Evolutionary conservation across 1,284 basidiomycete species (phyloP), one percentile per base, ranked within the genome.

Genomic region (Cryptococcus sp.): DNA sequence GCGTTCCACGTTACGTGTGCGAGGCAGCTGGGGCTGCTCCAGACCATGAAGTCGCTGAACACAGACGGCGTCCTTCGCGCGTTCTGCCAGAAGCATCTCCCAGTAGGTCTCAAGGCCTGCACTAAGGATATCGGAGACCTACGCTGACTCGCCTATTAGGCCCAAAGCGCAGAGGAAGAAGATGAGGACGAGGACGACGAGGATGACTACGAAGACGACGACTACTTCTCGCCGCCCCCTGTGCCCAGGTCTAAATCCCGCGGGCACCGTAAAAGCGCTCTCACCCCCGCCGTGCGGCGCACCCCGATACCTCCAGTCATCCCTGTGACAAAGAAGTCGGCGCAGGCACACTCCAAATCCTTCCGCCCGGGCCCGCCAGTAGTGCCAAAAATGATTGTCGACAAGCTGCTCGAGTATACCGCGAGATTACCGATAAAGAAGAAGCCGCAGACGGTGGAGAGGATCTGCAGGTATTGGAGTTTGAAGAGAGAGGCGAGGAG

Each of bases 1-100:
- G 94, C 96, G 0, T 98, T 97, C 68, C 96, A 99, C 72, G 85
- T 90, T 2, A 96, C 95, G 0, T 99, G 96, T 70, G 96, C 94
- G 0, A 81, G 94, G 15, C 88, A 87, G 66, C 84, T 88, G 66
- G 91, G 88, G 60, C 74, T 93, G 6, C 73, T 94, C 12, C 82
- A 87, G 77, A 88, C 88, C 2, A 94, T 94, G 91, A 94, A 94
- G 75, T 85, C 84, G 33, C 82, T 87, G 2, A 71, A 65, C 18
- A 61, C 68, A 6, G 73, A 74, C 23, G 76, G 76, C 1, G 65
- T 72, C 0, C 81, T 95, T 12, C 84, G 85, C 6, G 88, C 86
- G 49, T 95, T 82, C 69, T 97, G 93, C 68, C 89, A 93, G 68
- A 88, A 85, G 64, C 93, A 97, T 77, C 82, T 94, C 45, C 87